Percentiles rank a stretch among this genome's conserved stretches.
phyloP scores from a whole-genome alignment of 176 grass and related monocot genomes.

The Ampelocalamus luodianensis region DNA sequence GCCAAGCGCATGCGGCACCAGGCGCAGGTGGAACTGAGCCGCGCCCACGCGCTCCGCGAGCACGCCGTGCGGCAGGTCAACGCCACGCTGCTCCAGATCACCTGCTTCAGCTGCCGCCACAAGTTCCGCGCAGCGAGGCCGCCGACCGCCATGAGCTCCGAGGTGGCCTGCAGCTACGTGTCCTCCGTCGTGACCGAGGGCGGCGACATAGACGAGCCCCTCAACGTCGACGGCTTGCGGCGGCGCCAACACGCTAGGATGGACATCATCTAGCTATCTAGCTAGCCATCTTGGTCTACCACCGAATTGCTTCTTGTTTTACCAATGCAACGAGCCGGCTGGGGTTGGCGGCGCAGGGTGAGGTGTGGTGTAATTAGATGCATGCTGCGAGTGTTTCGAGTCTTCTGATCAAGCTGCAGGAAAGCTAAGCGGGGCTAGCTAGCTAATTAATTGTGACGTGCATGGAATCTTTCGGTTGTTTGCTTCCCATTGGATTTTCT shows the following conservation, averaged over 20 bases:
- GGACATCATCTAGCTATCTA: slow-evolving; percentile 37
- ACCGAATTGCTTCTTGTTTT: slow-evolving; percentile 35
- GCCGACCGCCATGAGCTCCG: slow-evolving; percentile 25
- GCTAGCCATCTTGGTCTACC: slow-evolving; percentile 30
- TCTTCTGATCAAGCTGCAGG: slow-evolving; percentile 30
- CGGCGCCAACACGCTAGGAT: slow-evolving; percentile 34
- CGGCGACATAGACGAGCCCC: slow-evolving; percentile 43
- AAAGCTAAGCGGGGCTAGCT: slow-evolving; percentile 9
- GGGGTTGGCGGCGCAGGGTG: background rate
- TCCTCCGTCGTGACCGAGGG: slow-evolving; percentile 67
- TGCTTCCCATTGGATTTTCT: slow-evolving; percentile 53
- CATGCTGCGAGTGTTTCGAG: slow-evolving; percentile 15
- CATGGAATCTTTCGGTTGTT: slow-evolving; percentile 71
- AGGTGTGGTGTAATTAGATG: slow-evolving; percentile 36
- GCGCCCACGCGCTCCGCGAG: slow-evolving; percentile 74
- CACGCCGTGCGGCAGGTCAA: slow-evolving; percentile 81
- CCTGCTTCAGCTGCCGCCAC: slow-evolving; percentile 77
- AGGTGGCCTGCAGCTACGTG: slow-evolving; percentile 70
- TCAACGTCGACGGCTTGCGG: slow-evolving; percentile 28
- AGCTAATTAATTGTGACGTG: slow-evolving; percentile 33
- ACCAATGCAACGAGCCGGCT: background rate
- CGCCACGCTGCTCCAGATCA: slow-evolving; percentile 76
- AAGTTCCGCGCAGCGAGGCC: slow-evolving; percentile 54
- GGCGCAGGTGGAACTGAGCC: slow-evolving; percentile 84
- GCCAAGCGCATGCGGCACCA: slow-evolving; percentile 83